Base-by-base conservation (phyloP, 306 rosid genomes). In the Ormosia emarginata region DNA sequence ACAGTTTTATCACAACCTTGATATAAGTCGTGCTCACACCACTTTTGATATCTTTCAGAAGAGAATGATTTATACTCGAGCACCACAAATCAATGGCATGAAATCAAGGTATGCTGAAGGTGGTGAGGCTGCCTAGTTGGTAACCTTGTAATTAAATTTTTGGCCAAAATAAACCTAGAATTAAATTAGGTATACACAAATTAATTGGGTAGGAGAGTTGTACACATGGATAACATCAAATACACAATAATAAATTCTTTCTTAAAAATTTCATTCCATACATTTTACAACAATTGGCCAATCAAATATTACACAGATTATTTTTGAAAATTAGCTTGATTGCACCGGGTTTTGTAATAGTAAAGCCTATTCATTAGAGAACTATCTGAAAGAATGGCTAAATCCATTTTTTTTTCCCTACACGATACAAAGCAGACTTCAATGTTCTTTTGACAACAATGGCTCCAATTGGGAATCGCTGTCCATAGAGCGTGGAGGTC, bases 391-490 rank as follows among this genome's bases (percentile, higher is more conserved):
- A 86, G 75, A 83, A 83, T 81, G 64, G 30, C 79, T 66, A 82
- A 66, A 66, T 73, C 84, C 79, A 81, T 40, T 68, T 52, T 65
- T 44, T 66, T 41, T 71, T n/a, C n/a, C 46, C 67, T 43, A 71
- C 50, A 40, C n/a, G 17, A 44, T 29, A 73, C 61, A 71, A 47
- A 11, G 66, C 67, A 47, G 37, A 71, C 41, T 73, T 90, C 79
- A 90, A 67, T 81, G 84, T 47, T 86, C 90, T 53, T 75, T 89
- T 32, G 92, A 47, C 86, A 95, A 80, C 56, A 95, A 83, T 7
- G 98, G 99, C 86, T 95, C 98, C 67, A 80, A 70, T 17, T 82
- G 90, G 79, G 99, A 83, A 58, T 89, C 87, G 34, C 7, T 73
- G 47, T 83, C 84, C 79, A 67, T 37, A 44, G 86, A 59, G 49